A percentile compares a stretch with the other conserved stretches of the same genome.
Conservation (phyloP, 2,329 filamentous ascomycete species). For the Verticillium isaacii region DNA sequence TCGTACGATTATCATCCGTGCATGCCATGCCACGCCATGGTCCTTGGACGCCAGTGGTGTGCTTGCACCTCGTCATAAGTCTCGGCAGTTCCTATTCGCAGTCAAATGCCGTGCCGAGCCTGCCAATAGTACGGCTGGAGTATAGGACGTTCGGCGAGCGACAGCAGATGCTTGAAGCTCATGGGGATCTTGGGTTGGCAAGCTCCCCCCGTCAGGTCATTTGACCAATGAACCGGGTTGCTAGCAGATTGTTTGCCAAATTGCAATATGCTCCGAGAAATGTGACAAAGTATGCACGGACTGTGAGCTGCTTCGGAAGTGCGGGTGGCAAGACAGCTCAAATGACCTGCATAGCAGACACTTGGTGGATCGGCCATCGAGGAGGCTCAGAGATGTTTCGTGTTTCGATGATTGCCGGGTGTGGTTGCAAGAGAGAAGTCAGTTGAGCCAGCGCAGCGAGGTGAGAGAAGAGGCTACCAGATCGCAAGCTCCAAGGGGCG, state of each 20-base stretch:
- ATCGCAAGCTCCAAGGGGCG: background rate
- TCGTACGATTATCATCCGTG: slow-evolving; percentile 3
- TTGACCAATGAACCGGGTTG: background rate
- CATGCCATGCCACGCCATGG: background rate
- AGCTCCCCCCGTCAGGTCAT: background rate
- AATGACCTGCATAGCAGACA: background rate
- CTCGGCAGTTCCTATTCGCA: background rate
- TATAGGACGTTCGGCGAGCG: background rate
- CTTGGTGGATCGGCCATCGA: background rate
- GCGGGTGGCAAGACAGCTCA: background rate
- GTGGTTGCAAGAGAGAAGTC: background rate
- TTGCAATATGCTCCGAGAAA: background rate
- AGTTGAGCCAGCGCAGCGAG: background rate
- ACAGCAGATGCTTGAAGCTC: background rate
- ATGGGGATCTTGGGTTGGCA: background rate
- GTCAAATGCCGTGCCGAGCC: background rate
- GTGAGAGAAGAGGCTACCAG: background rate
- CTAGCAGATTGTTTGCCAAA: background rate
- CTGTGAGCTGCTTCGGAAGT: background rate
- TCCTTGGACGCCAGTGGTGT: background rate
- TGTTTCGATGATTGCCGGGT: background rate
- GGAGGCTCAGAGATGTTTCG: background rate
- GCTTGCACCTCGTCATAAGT: background rate
- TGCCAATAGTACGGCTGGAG: background rate
- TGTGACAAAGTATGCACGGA: background rate